A percentile compares a stretch with the other conserved stretches of the same genome.
Evolutionary conservation across 2,329 filamentous ascomycete species (phyloP).

Genomic region (Neurospora sp.): DNA sequence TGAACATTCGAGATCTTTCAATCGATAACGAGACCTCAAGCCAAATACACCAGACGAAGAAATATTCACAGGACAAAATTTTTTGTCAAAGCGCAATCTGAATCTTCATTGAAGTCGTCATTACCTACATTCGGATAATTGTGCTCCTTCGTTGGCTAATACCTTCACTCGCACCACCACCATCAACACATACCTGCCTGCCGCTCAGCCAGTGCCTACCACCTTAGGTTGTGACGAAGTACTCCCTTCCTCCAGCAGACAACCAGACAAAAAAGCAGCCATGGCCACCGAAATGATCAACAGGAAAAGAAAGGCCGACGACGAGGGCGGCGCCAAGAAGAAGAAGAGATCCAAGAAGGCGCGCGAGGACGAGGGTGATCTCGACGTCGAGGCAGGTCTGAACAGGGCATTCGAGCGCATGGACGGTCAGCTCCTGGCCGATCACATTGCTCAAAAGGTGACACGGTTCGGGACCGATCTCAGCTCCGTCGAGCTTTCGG

Average conservation of each 20-base stretch:
- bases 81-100: not conserved
- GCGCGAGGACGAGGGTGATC: constrained; percentile 42
- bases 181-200: not conserved
- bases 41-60: not conserved
- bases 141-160: not conserved
- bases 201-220: not conserved
- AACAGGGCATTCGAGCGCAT: constrained; percentile 75
- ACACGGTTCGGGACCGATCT: constrained; percentile 70
- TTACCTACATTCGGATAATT: not conserved
- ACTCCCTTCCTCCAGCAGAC: not conserved
- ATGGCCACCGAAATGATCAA: constrained; percentile 22
- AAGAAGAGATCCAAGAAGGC: constrained; percentile 45
- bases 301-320: constrained; percentile 46
- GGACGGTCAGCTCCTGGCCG: constrained; percentile 74
- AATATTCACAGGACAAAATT: not conserved
- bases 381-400: constrained; percentile 62
- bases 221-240: not conserved
- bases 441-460: constrained; percentile 74
- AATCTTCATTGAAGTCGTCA: not conserved
- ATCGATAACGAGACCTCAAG: not conserved
- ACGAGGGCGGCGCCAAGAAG: constrained; percentile 20
- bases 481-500: constrained; percentile 74
- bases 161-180: not conserved
- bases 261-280: not conserved
- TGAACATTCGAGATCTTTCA: not conserved